Evolutionary conservation across 2,329 filamentous ascomycete species (phyloP).

Genomic region (Fusarium mundagurra): DNA sequence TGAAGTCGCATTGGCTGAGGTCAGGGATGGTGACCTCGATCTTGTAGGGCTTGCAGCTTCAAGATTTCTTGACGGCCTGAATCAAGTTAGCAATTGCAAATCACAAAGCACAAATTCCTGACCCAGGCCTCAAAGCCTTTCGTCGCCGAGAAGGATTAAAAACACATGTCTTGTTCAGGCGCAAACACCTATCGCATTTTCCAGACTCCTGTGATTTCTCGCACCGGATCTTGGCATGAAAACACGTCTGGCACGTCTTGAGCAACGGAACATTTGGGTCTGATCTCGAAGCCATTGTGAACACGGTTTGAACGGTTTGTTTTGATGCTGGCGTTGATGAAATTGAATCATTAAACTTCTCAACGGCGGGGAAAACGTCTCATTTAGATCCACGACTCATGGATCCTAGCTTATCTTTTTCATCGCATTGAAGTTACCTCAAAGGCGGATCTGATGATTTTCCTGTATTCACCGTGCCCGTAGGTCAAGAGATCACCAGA

Average conservation of each 20-base stretch:
- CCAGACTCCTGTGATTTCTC: slow-evolving; percentile 47
- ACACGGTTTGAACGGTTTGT: background rate
- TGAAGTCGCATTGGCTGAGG: slow-evolving; percentile 8
- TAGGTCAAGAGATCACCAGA: background rate
- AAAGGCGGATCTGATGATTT: background rate
- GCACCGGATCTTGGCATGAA: slow-evolving; percentile 50
- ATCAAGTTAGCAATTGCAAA: background rate
- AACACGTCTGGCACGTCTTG: slow-evolving; percentile 50
- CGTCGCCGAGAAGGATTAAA: slow-evolving; percentile 46
- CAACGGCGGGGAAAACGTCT: slow-evolving; percentile 8
- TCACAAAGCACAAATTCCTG: background rate
- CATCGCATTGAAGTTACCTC: background rate
- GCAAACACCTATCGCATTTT: slow-evolving; percentile 47
- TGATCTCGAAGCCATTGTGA: slow-evolving; percentile 20
- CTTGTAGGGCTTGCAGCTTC: slow-evolving; percentile 16
- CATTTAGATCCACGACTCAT: slow-evolving; percentile 11
- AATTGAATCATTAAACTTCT: slow-evolving; percentile 3
- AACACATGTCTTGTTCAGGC: slow-evolving; percentile 46
- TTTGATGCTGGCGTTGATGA: background rate
- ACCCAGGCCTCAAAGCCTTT: slow-evolving; percentile 33
- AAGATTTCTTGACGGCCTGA: slow-evolving; percentile 23
- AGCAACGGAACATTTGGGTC: slow-evolving; percentile 25
- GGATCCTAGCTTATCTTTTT: background rate
- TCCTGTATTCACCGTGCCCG: background rate
- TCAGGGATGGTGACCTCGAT: slow-evolving; percentile 27